Conservation (phyloP, 805 yeast genomes). For the Saccharomyces jurei region DNA sequence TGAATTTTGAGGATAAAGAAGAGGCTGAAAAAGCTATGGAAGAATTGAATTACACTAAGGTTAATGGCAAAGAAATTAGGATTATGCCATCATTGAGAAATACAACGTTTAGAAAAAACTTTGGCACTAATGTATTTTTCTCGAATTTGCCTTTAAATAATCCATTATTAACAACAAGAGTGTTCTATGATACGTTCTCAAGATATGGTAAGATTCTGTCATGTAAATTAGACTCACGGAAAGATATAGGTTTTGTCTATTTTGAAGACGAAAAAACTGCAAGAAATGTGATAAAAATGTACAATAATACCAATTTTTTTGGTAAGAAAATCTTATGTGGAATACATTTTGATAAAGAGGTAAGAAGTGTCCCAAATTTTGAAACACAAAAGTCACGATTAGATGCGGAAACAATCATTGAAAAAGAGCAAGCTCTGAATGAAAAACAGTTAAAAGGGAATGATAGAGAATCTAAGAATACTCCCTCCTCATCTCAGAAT, state of each 20-base stretch:
- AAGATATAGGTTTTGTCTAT: slow-evolving; percentile 36
- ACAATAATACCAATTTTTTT: slow-evolving; percentile 24
- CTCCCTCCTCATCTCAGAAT: background rate
- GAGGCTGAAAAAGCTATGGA: slow-evolving; percentile 53
- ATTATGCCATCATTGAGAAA: slow-evolving; percentile 51
- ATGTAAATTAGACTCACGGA: slow-evolving; percentile 33
- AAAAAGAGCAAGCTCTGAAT: slow-evolving; percentile 4
- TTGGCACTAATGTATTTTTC: slow-evolving; percentile 46
- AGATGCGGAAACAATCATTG: slow-evolving; percentile 10
- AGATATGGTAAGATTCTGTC: slow-evolving; percentile 39
- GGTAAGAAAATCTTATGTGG: slow-evolving; percentile 32
- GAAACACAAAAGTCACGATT: slow-evolving; percentile 14
- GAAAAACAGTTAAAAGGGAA: slow-evolving; percentile 2
- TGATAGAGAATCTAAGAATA: background rate
- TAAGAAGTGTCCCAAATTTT: slow-evolving; percentile 22
- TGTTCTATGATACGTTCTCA: slow-evolving; percentile 44
- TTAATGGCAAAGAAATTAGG: slow-evolving; percentile 39
- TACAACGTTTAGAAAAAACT: slow-evolving; percentile 31
- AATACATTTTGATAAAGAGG: slow-evolving; percentile 30
- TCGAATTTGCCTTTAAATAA: slow-evolving; percentile 36
- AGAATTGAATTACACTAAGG: slow-evolving; percentile 42
- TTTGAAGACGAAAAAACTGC: slow-evolving; percentile 32
- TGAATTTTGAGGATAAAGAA: slow-evolving; percentile 43
- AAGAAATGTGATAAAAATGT: slow-evolving; percentile 26
- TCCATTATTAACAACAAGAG: slow-evolving; percentile 32